These are phyloP conservation scores for Echinosophora koreensis DNA, from an alignment of 306 rosid genomes.

Conservation along the genomic window DNA sequence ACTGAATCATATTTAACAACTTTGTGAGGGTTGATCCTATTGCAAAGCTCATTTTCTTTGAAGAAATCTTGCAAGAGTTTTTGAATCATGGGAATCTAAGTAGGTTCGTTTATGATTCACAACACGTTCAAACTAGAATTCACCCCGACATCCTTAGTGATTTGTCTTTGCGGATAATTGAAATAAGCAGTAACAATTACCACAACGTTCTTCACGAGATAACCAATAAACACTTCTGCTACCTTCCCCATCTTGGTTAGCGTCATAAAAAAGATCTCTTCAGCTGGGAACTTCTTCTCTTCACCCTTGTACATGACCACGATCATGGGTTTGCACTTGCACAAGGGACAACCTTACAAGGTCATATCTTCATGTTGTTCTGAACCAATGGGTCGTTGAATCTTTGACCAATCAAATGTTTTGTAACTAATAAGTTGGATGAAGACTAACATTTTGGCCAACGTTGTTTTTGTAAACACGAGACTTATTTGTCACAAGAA, in stretches of 20 bases:
- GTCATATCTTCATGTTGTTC: constrained; percentile 85
- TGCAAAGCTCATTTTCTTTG: too few relatives aligned
- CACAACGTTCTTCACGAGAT: constrained; percentile 67
- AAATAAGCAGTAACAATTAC: constrained; percentile 82
- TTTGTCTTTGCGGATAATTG: constrained; percentile 85
- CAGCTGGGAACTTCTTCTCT: constrained; percentile 65
- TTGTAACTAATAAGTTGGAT: too few relatives aligned
- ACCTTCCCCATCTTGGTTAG: constrained; percentile 69
- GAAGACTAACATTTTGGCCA: too few relatives aligned
- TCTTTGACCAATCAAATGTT: constrained; percentile 73
- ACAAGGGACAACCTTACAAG: constrained; percentile 73
- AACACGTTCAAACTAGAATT: constrained; percentile 75
- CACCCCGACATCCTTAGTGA: constrained; percentile 77
- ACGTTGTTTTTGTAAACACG: too few relatives aligned
- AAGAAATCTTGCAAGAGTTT: too few relatives aligned
- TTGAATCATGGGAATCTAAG: too few relatives aligned
- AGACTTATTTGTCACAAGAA: too few relatives aligned
- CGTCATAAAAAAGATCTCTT: constrained; percentile 86
- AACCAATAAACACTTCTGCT: constrained; percentile 70
- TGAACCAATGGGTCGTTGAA: constrained; percentile 68
- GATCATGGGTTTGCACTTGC: constrained; percentile 75
- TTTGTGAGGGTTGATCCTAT: too few relatives aligned
- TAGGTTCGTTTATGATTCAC: constrained; percentile 81
- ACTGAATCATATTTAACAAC: too few relatives aligned
- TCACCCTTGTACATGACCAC: constrained; percentile 73